A percentile compares a stretch with the other conserved stretches of the same genome.
These are phyloP conservation scores for Neocucurbitaria cava DNA, from an alignment of 2,329 filamentous ascomycete species.

Conservation along the genomic window DNA sequence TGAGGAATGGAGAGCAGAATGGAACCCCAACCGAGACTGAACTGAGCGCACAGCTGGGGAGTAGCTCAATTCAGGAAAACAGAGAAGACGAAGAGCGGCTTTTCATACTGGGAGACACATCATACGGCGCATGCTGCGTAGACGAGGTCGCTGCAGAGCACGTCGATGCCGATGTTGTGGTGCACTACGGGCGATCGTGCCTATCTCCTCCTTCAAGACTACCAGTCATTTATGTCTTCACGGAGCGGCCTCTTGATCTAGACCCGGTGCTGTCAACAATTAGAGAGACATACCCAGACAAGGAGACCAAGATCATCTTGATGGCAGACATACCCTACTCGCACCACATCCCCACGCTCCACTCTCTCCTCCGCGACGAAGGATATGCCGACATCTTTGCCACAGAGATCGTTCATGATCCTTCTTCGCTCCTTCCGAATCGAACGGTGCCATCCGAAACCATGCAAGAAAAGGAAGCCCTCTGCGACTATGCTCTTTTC, in stretches of 20 bases:
- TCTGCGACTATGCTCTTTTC: constrained; percentile 78
- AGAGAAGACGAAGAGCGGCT: constrained; percentile 57
- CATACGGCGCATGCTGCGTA: constrained; percentile 95
- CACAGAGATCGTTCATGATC: constrained; percentile 78
- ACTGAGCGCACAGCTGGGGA: constrained; percentile 22
- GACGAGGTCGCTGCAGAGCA: constrained; percentile 97
- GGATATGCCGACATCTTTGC: constrained; percentile 76
- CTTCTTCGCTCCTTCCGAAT: constrained; percentile 83
- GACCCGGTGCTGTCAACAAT: constrained; percentile 68
- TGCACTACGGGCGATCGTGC: constrained; percentile 93
- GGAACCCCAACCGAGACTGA: constrained; percentile 18
- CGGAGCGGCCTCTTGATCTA: constrained; percentile 71
- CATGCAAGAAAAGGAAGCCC: constrained; percentile 52
- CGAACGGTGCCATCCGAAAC: constrained; percentile 68
- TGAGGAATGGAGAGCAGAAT: constrained; percentile 6
- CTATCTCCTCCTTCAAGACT: constrained; percentile 87
- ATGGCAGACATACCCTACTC: constrained; percentile 92
- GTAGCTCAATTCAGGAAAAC: constrained; percentile 16
- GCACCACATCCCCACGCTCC: constrained; percentile 71
- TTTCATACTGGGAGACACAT: constrained; percentile 92
- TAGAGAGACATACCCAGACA: constrained; percentile 70
- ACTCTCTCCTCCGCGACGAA: constrained; percentile 58
- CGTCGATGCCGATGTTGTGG: constrained; percentile 84
- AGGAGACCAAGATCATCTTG: constrained; percentile 70
- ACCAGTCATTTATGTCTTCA: constrained; percentile 91